Evolutionary conservation across 805 yeast species (phyloP).

Genomic region (Pichia eremophila): DNA sequence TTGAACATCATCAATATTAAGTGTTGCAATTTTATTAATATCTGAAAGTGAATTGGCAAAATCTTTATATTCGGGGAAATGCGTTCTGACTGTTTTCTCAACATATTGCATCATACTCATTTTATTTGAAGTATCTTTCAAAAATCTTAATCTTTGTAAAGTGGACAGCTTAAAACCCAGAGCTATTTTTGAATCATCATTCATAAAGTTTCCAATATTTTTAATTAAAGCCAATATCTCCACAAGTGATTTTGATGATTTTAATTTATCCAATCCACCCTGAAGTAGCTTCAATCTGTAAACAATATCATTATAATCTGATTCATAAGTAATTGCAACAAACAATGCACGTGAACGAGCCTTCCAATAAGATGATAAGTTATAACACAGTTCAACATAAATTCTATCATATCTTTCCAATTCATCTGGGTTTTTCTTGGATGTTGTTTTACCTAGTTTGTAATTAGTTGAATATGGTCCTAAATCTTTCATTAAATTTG

Average conservation of each 20-base stretch:
- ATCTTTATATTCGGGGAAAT: slow-evolving; percentile 53
- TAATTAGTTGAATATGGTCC: slow-evolving; percentile 57
- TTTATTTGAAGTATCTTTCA: slow-evolving; percentile 62
- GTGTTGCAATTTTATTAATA: slow-evolving; percentile 45
- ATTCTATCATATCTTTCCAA: slow-evolving; percentile 64
- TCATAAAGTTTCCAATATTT: slow-evolving; percentile 74
- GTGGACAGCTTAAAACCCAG: slow-evolving; percentile 65
- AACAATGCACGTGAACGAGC: slow-evolving; percentile 57
- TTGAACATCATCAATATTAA: slow-evolving; percentile 54
- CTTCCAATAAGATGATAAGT: slow-evolving; percentile 63
- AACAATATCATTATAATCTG: slow-evolving; percentile 56
- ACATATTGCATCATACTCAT: slow-evolving; percentile 68
- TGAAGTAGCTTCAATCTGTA: slow-evolving; percentile 49
- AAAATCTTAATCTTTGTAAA: slow-evolving; percentile 57
- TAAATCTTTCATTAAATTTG: slow-evolving; percentile 43
- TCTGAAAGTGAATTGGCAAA: slow-evolving; percentile 53
- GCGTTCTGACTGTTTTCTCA: slow-evolving; percentile 54
- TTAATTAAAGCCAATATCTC: slow-evolving; percentile 56
- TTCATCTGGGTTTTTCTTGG: slow-evolving; percentile 46
- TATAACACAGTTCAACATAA: slow-evolving; percentile 57
- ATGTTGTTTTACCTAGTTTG: slow-evolving; percentile 25
- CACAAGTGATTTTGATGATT: slow-evolving; percentile 43
- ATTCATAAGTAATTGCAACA: slow-evolving; percentile 46
- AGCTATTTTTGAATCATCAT: slow-evolving; percentile 57
- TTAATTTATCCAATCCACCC: slow-evolving; percentile 45